Evolutionary conservation across 1,139 yeast genomes (phyloP).

Genomic region (Debaryomyces subglobosus): DNA sequence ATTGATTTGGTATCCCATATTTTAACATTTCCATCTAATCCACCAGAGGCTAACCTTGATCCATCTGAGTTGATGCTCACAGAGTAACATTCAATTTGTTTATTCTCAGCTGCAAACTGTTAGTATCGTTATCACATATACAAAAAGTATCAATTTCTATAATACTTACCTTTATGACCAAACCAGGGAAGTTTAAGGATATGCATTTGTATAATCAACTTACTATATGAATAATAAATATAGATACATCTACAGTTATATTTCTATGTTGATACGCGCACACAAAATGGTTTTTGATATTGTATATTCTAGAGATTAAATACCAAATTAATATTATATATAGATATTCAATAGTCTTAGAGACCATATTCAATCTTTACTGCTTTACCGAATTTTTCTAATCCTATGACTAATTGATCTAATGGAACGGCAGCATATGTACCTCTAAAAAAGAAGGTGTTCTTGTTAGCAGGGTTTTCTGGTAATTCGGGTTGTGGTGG

Average conservation of each 20-base stretch:
- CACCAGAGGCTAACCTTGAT: conserved; percentile 87
- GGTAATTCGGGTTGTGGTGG: conserved; percentile 55
- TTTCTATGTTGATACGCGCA: conserved; percentile 7
- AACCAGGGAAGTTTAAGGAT: conserved; percentile 86
- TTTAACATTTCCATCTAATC: conserved; percentile 89
- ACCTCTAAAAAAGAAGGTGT: conserved; percentile 77
- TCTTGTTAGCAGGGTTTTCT: conserved; percentile 35
- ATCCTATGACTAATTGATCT: conserved; percentile 59
- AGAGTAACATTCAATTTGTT: conserved; percentile 83
- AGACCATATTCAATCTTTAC: conserved; percentile 46
- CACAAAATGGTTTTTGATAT: background rate
- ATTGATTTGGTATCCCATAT: conserved; percentile 75
- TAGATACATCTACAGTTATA: background rate
- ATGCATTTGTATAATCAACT: conserved; percentile 51
- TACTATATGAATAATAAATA: background rate
- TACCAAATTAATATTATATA: background rate
- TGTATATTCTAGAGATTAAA: background rate
- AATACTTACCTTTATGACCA: conserved; percentile 60
- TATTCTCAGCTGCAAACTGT: conserved; percentile 61
- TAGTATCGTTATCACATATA: conserved; percentile 16
- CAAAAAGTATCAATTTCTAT: background rate
- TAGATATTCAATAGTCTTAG: conserved; percentile 9
- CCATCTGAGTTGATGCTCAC: conserved; percentile 83
- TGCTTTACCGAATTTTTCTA: conserved; percentile 67
- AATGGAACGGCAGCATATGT: conserved; percentile 85